Percentiles rank a stretch among this genome's conserved stretches.
Conservation (phyloP, 2,329 filamentous ascomycete species). For the Aspergillus hortae region DNA sequence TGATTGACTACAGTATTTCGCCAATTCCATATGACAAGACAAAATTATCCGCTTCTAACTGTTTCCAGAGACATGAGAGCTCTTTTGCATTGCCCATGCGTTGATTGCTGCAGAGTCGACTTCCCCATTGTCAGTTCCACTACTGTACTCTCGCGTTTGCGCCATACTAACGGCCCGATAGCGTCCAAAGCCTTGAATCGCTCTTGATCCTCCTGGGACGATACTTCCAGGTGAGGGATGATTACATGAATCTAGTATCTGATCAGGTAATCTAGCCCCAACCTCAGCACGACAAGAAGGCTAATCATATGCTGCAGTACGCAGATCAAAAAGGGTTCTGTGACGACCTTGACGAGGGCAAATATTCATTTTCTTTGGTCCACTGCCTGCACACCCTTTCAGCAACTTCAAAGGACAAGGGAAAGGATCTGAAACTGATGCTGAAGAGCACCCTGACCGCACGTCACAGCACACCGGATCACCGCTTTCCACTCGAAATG, state of each 20-base stretch:
- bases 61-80: background rate
- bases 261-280: slow-evolving; percentile 10
- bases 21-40: background rate
- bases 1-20: slow-evolving; percentile 25
- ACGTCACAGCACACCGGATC: background rate
- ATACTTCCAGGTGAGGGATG: slow-evolving; percentile 29
- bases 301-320: slow-evolving; percentile 21
- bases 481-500: background rate
- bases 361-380: slow-evolving; percentile 35
- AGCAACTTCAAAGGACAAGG: background rate
- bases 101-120: background rate
- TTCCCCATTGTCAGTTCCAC: background rate
- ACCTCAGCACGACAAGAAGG: background rate
- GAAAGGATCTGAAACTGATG: background rate
- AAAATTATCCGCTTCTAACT: background rate
- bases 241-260: slow-evolving; percentile 24
- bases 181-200: background rate
- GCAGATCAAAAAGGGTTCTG: slow-evolving; percentile 38
- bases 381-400: slow-evolving; percentile 1
- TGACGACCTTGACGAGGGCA: slow-evolving; percentile 44
- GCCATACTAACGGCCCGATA: background rate
- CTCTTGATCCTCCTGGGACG: slow-evolving; percentile 18
- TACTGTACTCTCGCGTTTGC: background rate
- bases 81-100: background rate
- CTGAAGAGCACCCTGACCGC: background rate